Evolutionary conservation across 2,329 filamentous ascomycete species (phyloP), one percentile per base, ranked within the genome.

Genomic region (Penicillium concentricum): DNA sequence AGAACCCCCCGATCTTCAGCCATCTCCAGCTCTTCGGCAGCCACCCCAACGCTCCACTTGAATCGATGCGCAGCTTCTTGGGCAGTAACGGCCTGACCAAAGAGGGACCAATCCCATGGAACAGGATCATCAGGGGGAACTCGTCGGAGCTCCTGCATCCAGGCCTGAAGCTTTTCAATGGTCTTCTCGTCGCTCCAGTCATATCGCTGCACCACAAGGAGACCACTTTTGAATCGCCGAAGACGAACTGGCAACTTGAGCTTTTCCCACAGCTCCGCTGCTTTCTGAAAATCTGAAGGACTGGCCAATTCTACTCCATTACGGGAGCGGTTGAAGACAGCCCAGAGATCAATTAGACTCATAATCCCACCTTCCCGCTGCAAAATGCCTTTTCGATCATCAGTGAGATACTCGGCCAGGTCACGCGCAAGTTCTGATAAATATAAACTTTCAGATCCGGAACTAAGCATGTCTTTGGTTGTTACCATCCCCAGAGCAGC

Each of bases 11-110:
- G 86, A 72, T 97, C 93, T 74, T 99, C 94, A 0, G 92, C 92
- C 93, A 99, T 97, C 71, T 97, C 90, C 13, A 99, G 81, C 76
- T 99, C 94, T 72, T 97, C 94, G 58, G 89, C 90, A 1, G 94
- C 94, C 22, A 99, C 93, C 9, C 94, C 94, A 8, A 99, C 88
- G 71, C 94, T 97, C 94, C 94, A 99, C 6, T 92, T 91, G 74
- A 99, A 99, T 48, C 86, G 82, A 73, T 95, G 90, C 0, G 94
- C 94, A 0, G 87, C 85, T 69, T 97, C 92, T 69, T 94, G 90
- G 2, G 92, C 91, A 15, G 92, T 97, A 28, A 97, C 87, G 10
- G 94, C 92, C 54, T 87, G 84, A 0, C 94, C 92, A 72, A 91
- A 97, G 39, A 79, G 68, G 45, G 80, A 81, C 88, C 88, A 91